phyloP scores from a whole-genome alignment of 805 yeast species.

The Candida verbasci region DNA sequence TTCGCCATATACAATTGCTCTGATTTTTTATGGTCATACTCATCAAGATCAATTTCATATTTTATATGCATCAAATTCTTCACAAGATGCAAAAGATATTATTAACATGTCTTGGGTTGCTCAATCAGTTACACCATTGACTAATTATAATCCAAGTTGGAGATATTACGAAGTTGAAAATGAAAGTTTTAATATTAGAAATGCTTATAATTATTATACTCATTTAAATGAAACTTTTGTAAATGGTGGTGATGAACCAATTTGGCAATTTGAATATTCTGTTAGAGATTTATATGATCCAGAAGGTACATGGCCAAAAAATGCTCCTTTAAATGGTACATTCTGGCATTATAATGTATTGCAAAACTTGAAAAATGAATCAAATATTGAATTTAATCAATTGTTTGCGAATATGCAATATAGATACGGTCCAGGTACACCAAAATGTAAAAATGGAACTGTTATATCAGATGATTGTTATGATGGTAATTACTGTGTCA shows the following conservation, averaged over 20 bases:
- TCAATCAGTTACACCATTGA: conserved; percentile 61
- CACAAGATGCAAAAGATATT: conserved; percentile 36
- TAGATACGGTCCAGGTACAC: conserved; percentile 53
- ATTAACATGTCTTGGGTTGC: conserved; percentile 59
- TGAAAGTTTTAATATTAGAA: conserved; percentile 55
- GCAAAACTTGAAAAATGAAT: conserved; percentile 31
- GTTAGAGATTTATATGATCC: conserved; percentile 56
- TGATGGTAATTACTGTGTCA: conserved; percentile 18
- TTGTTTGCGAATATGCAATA: conserved; percentile 44
- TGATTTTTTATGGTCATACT: conserved; percentile 67
- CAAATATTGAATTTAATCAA: conserved; percentile 44
- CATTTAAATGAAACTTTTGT: conserved; percentile 54
- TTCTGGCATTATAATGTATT: conserved; percentile 59
- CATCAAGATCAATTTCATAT: conserved; percentile 66
- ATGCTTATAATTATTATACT: conserved; percentile 56
- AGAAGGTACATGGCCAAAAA: conserved; percentile 49
- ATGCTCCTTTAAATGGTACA: conserved; percentile 61
- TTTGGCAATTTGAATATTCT: conserved; percentile 60
- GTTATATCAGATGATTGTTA: conserved; percentile 17
- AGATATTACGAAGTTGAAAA: conserved; percentile 66
- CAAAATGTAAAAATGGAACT: conserved; percentile 38
- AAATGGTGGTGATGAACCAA: conserved; percentile 51
- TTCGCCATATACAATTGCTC: conserved; percentile 65
- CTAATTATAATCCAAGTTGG: conserved; percentile 64
- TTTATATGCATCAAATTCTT: conserved; percentile 45